Conservation (phyloP, 495 filamentous ascomycete genomes). For the Amphirosellinia nigrospora region DNA sequence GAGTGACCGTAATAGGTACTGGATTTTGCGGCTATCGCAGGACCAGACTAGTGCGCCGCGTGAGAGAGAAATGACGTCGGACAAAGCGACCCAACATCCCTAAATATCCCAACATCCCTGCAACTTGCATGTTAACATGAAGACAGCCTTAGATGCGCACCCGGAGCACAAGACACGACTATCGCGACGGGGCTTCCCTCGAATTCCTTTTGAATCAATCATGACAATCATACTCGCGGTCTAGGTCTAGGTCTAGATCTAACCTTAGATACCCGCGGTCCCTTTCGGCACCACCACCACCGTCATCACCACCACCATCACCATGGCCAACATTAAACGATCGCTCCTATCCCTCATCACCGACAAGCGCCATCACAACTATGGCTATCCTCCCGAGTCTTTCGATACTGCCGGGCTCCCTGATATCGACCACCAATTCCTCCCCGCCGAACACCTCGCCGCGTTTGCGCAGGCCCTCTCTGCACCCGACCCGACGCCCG, state of each 20-base stretch:
- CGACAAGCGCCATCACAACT: slow-evolving; percentile 38
- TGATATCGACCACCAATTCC: slow-evolving; percentile 70
- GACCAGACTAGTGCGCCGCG: neutral
- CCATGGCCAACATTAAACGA: slow-evolving; percentile 41
- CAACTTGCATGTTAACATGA: slow-evolving; percentile 2
- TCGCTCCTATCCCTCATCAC: slow-evolving; percentile 36
- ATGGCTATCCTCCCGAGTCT: slow-evolving; percentile 55
- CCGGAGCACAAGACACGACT: neutral
- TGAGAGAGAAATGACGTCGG: slow-evolving; percentile 16
- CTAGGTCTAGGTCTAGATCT: neutral
- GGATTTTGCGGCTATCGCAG: neutral
- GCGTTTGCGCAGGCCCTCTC: slow-evolving; percentile 64
- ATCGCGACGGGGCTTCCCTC: neutral
- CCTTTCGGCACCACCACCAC: too few relatives aligned
- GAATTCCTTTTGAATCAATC: neutral
- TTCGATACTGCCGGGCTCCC: slow-evolving; percentile 60
- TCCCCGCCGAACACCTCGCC: slow-evolving; percentile 60
- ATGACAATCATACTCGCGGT: neutral
- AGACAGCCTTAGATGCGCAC: neutral
- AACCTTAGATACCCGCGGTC: too few relatives aligned
- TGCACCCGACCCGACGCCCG: slow-evolving; percentile 56
- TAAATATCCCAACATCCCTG: slow-evolving; percentile 9
- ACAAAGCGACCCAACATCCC: neutral
- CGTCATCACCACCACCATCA: too few relatives aligned
- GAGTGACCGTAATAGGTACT: too few relatives aligned